These are phyloP conservation scores for Pseudofabraea citricarpa DNA, from an alignment of 2,329 filamentous ascomycete species.

Conservation along the genomic window DNA sequence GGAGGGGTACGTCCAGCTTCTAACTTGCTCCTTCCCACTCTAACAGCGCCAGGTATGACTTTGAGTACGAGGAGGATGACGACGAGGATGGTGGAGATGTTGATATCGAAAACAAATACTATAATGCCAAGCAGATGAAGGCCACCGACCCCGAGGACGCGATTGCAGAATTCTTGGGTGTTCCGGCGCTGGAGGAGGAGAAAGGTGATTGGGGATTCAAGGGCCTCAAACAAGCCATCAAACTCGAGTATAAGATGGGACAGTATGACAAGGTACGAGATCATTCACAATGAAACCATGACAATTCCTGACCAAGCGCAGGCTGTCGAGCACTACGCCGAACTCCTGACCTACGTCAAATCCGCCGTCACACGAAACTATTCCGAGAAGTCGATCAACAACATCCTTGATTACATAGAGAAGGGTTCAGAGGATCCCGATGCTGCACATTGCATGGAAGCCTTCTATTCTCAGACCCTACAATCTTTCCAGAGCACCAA, in stretches of 20 bases:
- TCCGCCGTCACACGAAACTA: conserved; percentile 96
- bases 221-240: conserved; percentile 95
- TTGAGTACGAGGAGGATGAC: conserved; percentile 90
- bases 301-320: conserved; percentile 29
- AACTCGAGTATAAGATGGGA: conserved; percentile 91
- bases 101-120: conserved; percentile 99
- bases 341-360: conserved; percentile 96
- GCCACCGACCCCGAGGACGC: conserved; percentile 79
- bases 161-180: conserved; percentile 85
- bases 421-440: conserved; percentile 73
- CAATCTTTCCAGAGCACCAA: conserved; percentile 96
- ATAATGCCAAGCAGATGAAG: conserved; percentile 98
- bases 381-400: conserved; percentile 98
- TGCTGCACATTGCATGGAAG: conserved; percentile 79
- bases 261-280: conserved; percentile 69
- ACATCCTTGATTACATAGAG: conserved; percentile 97
- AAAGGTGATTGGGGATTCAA: conserved; percentile 99
- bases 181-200: conserved; percentile 77
- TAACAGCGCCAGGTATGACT: conserved; percentile 66
- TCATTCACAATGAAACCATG: neutral
- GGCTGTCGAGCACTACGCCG: conserved; percentile 88
- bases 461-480: conserved; percentile 91
- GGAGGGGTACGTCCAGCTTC: conserved; percentile 59
- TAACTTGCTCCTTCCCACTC: conserved; percentile 5
- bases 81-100: conserved; percentile 85